Percentiles rank a stretch among this genome's conserved stretches.
phyloP scores from a whole-genome alignment of 176 grass and related monocot genomes.

The Avena insularis region DNA sequence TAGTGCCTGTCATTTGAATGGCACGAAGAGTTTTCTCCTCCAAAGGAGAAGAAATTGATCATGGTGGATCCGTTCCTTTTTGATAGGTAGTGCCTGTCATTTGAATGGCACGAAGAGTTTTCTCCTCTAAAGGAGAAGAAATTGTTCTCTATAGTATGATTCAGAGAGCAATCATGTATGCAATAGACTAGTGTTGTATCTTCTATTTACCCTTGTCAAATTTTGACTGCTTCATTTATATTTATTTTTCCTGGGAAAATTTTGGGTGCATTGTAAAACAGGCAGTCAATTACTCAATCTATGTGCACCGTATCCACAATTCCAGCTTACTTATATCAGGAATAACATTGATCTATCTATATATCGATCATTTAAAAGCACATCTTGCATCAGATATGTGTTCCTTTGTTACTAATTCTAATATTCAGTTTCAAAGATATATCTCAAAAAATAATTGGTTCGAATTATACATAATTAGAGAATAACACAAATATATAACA shows the following conservation, averaged over 20 bases:
- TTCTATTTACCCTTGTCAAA: slow-evolving; percentile 41
- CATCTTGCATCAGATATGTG: not conserved
- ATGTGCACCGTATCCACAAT: not conserved
- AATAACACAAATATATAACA: not conserved
- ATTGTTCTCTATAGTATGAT: not conserved
- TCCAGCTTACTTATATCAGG: not conserved
- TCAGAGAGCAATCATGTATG: slow-evolving; percentile 11
- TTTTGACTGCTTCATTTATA: slow-evolving; percentile 4
- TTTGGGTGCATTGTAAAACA: not conserved
- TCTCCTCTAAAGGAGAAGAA: not conserved
- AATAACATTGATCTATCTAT: not conserved
- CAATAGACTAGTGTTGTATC: slow-evolving; percentile 19
- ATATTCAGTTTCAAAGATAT: not conserved
- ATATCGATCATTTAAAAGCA: not conserved
- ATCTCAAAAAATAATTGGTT: not conserved
- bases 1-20: not conserved
- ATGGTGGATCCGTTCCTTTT: not conserved
- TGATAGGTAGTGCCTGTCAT: not conserved
- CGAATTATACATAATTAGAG: not conserved
- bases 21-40: not conserved
- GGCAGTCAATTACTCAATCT: not conserved
- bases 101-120: not conserved
- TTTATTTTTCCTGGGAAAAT: slow-evolving; percentile 29
- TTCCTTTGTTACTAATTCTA: not conserved
- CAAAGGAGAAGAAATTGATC: slow-evolving; percentile 14